Evolutionary conservation across 768 basidiomycete species (phyloP).

Genomic region (Tylopilus intermedius): DNA sequence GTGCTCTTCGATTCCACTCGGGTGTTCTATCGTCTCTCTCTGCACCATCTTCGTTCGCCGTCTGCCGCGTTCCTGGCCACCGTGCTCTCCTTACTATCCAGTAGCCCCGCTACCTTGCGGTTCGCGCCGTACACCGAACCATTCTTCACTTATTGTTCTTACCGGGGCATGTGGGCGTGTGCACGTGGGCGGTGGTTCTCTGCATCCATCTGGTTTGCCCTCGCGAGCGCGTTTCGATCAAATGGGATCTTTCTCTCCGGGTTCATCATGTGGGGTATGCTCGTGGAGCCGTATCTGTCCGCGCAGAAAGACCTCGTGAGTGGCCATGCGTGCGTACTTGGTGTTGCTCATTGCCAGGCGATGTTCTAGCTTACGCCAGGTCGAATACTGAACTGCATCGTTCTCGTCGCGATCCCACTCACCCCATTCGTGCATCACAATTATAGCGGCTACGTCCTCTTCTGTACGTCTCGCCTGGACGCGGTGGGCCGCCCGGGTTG

Average conservation of each 20-base stretch:
- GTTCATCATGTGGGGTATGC: constrained; percentile 70
- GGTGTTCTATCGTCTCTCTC: constrained; percentile 55
- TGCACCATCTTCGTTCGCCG: constrained; percentile 50
- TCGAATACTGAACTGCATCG: constrained; percentile 32
- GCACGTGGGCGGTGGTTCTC: constrained; percentile 41
- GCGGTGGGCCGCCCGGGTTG: constrained; percentile 39
- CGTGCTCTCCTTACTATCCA: constrained; percentile 70
- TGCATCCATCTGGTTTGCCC: constrained; percentile 57
- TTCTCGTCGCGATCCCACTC: constrained; percentile 45
- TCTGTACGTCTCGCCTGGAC: constrained; percentile 44
- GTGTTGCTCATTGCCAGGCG: neutral
- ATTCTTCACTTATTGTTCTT: constrained; percentile 78
- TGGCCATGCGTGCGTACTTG: constrained; percentile 1
- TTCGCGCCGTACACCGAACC: constrained; percentile 80
- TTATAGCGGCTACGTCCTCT: constrained; percentile 54
- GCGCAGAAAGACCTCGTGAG: constrained; percentile 29
- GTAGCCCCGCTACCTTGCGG: constrained; percentile 70
- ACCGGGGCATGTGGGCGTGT: constrained; percentile 40
- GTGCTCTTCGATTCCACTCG: constrained; percentile 39
- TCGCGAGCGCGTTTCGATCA: constrained; percentile 66
- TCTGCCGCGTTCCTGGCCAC: constrained; percentile 57
- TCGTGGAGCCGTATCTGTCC: constrained; percentile 50
- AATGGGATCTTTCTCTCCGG: constrained; percentile 75
- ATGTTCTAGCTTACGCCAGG: constrained; percentile 31
- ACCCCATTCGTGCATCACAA: constrained; percentile 74